These are phyloP conservation scores for Flammula alnicola DNA, from an alignment of 1,284 basidiomycete species.

Conservation along the genomic window DNA sequence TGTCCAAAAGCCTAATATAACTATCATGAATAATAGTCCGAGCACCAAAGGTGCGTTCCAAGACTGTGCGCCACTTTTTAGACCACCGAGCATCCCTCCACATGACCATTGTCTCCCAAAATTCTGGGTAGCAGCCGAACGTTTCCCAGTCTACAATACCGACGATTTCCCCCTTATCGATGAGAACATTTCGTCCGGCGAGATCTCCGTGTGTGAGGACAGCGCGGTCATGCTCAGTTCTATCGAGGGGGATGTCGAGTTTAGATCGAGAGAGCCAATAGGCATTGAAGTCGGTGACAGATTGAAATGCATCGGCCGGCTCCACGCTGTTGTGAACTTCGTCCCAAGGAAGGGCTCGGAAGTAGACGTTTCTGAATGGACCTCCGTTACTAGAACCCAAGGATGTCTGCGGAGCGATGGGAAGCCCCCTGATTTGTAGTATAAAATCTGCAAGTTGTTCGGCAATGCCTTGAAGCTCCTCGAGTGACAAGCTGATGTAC, in stretches of 20 bases:
- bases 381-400: neutral
- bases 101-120: constrained; percentile 22
- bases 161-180: constrained; percentile 20
- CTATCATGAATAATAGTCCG: neutral
- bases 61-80: neutral
- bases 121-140: constrained; percentile 28
- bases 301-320: neutral
- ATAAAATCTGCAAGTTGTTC: neutral
- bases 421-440: neutral
- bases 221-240: neutral
- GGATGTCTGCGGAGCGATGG: neutral
- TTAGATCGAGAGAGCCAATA: neutral
- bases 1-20: neutral
- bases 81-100: constrained; percentile 1
- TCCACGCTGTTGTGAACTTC: neutral
- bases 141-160: constrained; percentile 26
- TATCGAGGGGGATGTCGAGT: neutral
- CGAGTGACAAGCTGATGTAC: neutral
- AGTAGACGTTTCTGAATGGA: neutral
- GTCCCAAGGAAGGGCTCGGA: neutral
- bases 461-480: neutral
- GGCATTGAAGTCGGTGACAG: neutral
- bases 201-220: constrained; percentile 25
- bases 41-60: neutral
- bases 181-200: constrained; percentile 21